Conservation (phyloP, 164 flowering plant genomes). For the Berberis thunbergii region DNA sequence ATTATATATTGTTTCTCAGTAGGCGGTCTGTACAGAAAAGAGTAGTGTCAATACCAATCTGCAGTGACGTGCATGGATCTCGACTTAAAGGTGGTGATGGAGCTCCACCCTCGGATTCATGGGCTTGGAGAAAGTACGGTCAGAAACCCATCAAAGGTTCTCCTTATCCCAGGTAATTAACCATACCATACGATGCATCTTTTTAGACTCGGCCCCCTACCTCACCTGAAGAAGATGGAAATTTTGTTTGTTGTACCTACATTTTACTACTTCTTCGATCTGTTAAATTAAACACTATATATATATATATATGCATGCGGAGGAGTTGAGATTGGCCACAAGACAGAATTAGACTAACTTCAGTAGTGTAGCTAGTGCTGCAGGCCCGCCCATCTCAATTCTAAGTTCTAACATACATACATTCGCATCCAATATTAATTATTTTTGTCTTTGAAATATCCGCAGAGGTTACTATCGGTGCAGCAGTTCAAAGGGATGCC, state of each 20-base stretch:
- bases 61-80: slow-evolving; percentile 46
- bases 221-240: too few relatives aligned
- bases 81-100: slow-evolving; percentile 44
- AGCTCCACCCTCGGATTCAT: slow-evolving; percentile 75
- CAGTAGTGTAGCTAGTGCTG: too few relatives aligned
- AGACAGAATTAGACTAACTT: too few relatives aligned
- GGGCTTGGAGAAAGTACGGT: slow-evolving; percentile 93
- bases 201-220: not conserved
- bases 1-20: slow-evolving; percentile 18
- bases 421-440: not conserved
- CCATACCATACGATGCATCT: not conserved
- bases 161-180: slow-evolving; percentile 61
- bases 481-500: slow-evolving; percentile 91
- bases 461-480: slow-evolving; percentile 83
- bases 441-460: not conserved
- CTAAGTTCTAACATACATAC: not conserved
- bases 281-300: too few relatives aligned
- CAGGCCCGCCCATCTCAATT: too few relatives aligned
- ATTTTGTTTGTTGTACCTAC: too few relatives aligned
- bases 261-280: too few relatives aligned
- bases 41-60: slow-evolving; percentile 68
- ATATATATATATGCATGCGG: too few relatives aligned
- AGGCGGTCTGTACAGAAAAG: slow-evolving; percentile 48
- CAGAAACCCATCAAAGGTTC: slow-evolving; percentile 95
- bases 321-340: too few relatives aligned